Conservation (phyloP, 208 protist genomes). For the Crithidia thermophila region DNA sequence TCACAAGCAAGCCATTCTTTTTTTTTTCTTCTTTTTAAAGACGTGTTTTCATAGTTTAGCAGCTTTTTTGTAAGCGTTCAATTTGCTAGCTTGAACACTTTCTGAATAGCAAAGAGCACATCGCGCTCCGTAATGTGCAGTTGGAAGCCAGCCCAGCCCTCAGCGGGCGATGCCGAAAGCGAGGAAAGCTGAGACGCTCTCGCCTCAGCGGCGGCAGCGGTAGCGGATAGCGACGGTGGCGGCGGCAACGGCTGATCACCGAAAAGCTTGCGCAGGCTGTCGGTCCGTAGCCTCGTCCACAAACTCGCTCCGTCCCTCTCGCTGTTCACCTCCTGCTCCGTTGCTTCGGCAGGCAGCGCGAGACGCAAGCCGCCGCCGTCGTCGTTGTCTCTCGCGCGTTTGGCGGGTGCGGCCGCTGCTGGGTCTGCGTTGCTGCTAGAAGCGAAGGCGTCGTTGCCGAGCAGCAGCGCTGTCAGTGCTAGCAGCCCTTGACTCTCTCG, state of each 20-base stretch:
- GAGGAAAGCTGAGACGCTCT: no score
- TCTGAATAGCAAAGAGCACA: conserved; percentile 52
- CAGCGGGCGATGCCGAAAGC: no score
- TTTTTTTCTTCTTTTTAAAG: no score
- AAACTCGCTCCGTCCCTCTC: conserved; percentile 1
- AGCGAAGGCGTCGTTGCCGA: no score
- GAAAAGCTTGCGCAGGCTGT: conserved; percentile 6
- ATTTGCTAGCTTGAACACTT: conserved; percentile 23
- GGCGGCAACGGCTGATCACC: conserved; percentile 10
- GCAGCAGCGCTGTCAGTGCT: conserved; percentile 9
- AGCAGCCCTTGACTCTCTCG: conserved; percentile 18
- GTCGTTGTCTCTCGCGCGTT: neutral
- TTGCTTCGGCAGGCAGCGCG: no score
- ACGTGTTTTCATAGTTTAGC: no score
- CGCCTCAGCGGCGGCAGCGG: neutral
- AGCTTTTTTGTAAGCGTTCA: no score
- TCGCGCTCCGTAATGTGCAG: conserved; percentile 49
- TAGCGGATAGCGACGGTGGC: conserved; percentile 5
- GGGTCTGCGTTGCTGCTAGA: neutral
- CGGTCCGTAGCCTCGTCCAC: conserved; percentile 20
- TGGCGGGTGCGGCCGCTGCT: neutral
- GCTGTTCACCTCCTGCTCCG: no score
- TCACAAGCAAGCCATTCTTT: no score
- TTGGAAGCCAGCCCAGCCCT: conserved; percentile 5
- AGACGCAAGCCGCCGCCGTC: no score